These are phyloP conservation scores for Pythium sp. DNA, from an alignment of 352 stramenopile species.

Conservation along the genomic window DNA sequence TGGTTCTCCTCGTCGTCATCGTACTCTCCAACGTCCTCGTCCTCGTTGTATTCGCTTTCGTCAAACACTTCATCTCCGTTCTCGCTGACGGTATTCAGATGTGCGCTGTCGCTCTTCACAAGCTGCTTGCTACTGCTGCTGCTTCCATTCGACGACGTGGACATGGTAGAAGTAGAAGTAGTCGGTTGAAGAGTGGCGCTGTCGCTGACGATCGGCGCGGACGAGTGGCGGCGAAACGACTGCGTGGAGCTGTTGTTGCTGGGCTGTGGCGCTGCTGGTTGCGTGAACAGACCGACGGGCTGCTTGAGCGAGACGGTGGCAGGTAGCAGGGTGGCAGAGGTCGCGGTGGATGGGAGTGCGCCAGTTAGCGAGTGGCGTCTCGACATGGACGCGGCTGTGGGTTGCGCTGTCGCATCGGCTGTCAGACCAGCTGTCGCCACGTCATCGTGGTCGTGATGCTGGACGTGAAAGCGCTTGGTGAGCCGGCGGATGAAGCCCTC, in stretches of 20 bases:
- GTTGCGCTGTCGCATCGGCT: background rate
- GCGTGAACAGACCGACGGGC: background rate
- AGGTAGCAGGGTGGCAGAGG: background rate
- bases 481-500: background rate
- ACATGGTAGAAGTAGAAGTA: background rate
- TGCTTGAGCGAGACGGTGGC: background rate
- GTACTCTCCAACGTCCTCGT: background rate
- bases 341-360: constrained; percentile 4
- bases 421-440: constrained; percentile 4
- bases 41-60: constrained; percentile 11
- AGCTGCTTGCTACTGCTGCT: constrained; percentile 2
- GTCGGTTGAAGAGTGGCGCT: background rate
- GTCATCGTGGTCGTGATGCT: background rate
- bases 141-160: background rate
- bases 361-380: constrained; percentile 3
- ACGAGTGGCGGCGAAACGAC: constrained; percentile 8
- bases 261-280: background rate
- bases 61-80: constrained; percentile 12
- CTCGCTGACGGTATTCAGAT: background rate
- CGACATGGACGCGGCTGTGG: background rate
- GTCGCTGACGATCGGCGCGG: background rate
- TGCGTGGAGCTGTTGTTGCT: constrained; percentile 1
- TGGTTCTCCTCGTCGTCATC: constrained; percentile 12
- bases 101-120: background rate
- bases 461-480: constrained; percentile 7